Evolutionary conservation across 768 basidiomycete species (phyloP).

Genomic region (Amanita molliuscula): DNA sequence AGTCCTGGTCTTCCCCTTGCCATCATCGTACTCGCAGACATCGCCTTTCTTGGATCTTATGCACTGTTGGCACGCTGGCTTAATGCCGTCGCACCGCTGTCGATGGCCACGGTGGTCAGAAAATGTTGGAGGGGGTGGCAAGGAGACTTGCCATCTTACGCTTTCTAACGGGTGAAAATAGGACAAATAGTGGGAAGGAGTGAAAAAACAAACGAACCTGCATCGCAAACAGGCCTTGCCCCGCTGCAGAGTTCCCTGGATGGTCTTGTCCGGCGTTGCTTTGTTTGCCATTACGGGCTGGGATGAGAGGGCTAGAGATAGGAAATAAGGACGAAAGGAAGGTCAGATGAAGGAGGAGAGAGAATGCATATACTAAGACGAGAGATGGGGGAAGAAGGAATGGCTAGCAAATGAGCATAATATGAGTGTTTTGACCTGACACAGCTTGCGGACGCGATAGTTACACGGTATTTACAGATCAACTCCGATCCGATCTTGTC

Average conservation of each 20-base stretch:
- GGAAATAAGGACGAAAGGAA: constrained; percentile 20
- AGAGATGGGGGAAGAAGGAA: constrained; percentile 13
- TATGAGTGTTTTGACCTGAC: constrained; percentile 9
- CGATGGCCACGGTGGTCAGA: constrained; percentile 9
- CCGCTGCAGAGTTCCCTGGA: constrained; percentile 43
- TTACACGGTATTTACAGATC: constrained; percentile 8
- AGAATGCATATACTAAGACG: constrained; percentile 14
- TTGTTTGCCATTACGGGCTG: constrained; percentile 40
- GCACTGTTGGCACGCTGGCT: constrained; percentile 75
- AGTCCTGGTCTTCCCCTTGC: constrained; percentile 74
- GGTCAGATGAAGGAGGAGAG: constrained; percentile 18
- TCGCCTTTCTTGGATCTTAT: constrained; percentile 68
- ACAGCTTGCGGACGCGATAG: constrained; percentile 9
- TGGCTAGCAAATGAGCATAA: constrained; percentile 12
- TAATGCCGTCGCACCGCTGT: constrained; percentile 69
- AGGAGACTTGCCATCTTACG: constrained; percentile 48
- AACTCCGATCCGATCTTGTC: constrained; percentile 7
- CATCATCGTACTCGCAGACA: constrained; percentile 74
- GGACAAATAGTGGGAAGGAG: constrained; percentile 5
- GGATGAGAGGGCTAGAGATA: constrained; percentile 7
- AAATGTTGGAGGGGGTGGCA: constrained; percentile 4
- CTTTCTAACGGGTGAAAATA: constrained; percentile 31
- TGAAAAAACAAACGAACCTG: constrained; percentile 29
- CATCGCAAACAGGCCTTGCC: constrained; percentile 67
- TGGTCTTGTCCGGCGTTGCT: constrained; percentile 18